Evolutionary conservation across 257 asterid genomes (phyloP).

Genomic region (Solanum boliviense): DNA sequence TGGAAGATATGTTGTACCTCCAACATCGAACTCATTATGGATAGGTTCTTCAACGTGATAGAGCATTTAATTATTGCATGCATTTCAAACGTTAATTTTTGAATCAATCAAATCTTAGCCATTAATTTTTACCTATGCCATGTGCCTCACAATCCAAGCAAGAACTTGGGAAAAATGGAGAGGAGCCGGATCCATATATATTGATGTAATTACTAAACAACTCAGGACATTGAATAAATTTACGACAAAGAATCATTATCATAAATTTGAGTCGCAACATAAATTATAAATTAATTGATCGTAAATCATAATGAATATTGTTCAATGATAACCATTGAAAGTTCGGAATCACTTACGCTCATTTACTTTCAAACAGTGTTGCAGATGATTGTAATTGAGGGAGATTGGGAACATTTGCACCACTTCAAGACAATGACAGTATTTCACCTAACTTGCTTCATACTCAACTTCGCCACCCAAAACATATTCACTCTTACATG

Average conservation of each 20-base stretch:
- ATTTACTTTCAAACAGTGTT: background rate
- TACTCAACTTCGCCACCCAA: background rate
- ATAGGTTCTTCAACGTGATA: no score
- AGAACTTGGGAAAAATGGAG: no score
- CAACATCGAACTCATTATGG: no score
- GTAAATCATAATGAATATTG: no score
- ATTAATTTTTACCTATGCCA: no score
- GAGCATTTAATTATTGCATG: background rate
- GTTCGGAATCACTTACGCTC: background rate
- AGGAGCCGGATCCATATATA: no score
- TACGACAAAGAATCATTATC: no score
- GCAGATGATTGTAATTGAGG: no score
- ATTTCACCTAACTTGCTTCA: background rate
- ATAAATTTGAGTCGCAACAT: background rate
- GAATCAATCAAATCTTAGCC: no score
- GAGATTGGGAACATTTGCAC: background rate
- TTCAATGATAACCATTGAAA: background rate
- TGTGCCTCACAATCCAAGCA: no score
- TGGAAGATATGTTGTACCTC: no score
- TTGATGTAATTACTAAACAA: background rate
- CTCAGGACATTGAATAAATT: background rate
- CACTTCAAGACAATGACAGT: background rate
- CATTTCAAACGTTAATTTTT: background rate
- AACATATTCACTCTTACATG: background rate
- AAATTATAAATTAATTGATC: background rate